Conservation (phyloP, 768 basidiomycete genomes). For the Mycena venus region DNA sequence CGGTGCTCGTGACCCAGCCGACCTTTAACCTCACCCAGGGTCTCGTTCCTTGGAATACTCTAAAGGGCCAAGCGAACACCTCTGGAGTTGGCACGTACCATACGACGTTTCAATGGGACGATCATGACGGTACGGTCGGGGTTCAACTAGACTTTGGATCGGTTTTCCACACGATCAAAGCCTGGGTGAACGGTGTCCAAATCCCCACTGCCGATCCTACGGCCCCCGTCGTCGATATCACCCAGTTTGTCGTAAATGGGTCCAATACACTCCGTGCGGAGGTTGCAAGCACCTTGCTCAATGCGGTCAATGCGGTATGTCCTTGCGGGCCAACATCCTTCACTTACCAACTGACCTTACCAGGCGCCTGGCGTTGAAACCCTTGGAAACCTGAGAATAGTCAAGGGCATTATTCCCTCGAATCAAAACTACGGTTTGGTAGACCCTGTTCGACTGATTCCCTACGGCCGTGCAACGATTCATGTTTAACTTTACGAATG, state of each 20-base stretch:
- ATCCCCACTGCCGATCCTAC: slow-evolving; percentile 30
- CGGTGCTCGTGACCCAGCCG: slow-evolving; percentile 29
- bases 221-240: slow-evolving; percentile 25
- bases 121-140: slow-evolving; percentile 22
- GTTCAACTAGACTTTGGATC: slow-evolving; percentile 25
- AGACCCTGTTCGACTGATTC: slow-evolving; percentile 23
- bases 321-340: neutral
- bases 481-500: neutral
- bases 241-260: slow-evolving; percentile 19
- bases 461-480: slow-evolving; percentile 26
- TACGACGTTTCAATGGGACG: slow-evolving; percentile 25
- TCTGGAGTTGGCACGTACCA: slow-evolving; percentile 33
- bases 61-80: slow-evolving; percentile 18
- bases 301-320: slow-evolving; percentile 30
- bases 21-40: slow-evolving; percentile 26
- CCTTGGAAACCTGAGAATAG: slow-evolving; percentile 18
- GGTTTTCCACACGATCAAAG: slow-evolving; percentile 33
- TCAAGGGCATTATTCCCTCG: neutral
- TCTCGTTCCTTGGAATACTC: slow-evolving; percentile 27
- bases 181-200: slow-evolving; percentile 26
- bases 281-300: slow-evolving; percentile 28
- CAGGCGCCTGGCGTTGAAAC: slow-evolving; percentile 20
- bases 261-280: slow-evolving; percentile 27
- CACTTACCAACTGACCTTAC: neutral
- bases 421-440: slow-evolving; percentile 29